Evolutionary conservation across 345 rosid genomes (phyloP), one percentile per base, ranked within the genome.

Genomic region (Cardamine resedifolia): DNA sequence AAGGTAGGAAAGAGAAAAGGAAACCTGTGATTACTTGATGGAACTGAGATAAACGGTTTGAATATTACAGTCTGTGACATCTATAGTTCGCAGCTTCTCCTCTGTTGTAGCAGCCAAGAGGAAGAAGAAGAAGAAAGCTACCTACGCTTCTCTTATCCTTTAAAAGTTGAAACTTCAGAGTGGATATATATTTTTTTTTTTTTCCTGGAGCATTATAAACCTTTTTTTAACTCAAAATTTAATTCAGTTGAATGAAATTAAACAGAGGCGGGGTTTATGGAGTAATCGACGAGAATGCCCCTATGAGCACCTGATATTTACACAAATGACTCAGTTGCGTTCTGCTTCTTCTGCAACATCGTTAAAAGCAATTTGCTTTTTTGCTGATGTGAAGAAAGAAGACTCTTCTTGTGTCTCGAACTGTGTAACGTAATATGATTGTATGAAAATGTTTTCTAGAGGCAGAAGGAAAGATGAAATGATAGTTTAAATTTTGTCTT

Each of bases 21-120:
- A 71, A 77, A 77, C 80, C 80, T 77, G 67, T 58, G 72, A 77
- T 77, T 71, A 71, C 72, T 77, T 77, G 76, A 71, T 24, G 76
- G 80, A 77, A 77, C 72, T 58, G 80, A 77, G 50, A 77, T 49
- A 31, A 77, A 77, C 41, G 80, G 76, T 62, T 77, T 77, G 43
- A 77, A 71, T 16, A 71, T 64, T 58, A 77, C 76, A 41, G 76
- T 30, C 72, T 77, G 80, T 64, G 72, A 77, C 80, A 77, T 77
- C 23, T 77, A 41, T 64, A 77, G 49, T 57, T 71, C 33, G 68
- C 15, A 56, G 67, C 76, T 65, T 65, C 55, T 70, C 11, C 65
- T 26, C 52, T 33, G 64, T 68, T 16, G 44, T 52, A 24, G 64
- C 27, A 30, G 56, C 21, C 10, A 3, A 45, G 66, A 34, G 10